Percentiles rank a stretch among this genome's conserved stretches.
phyloP scores from a whole-genome alignment of 306 rosid genomes.

The Cotoneaster glaucophyllus region DNA sequence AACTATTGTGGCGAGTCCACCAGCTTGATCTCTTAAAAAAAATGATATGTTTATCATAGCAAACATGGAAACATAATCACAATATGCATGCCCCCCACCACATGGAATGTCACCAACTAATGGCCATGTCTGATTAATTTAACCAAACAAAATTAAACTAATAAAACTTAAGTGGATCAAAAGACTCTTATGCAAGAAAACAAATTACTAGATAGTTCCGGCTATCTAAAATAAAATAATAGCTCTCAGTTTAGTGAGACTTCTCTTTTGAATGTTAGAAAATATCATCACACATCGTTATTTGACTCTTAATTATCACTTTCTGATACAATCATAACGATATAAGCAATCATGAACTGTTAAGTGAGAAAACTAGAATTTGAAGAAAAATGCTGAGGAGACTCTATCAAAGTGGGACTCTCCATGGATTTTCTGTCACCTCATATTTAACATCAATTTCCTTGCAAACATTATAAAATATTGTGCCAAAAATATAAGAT shows the following conservation, averaged over 20 bases:
- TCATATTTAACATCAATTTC: too few species aligned
- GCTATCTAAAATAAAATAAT: too few species aligned
- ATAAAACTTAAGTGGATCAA: background rate
- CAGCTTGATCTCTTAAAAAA: background rate
- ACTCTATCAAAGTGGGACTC: too few species aligned
- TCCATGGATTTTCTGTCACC: rapidly evolving
- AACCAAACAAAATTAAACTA: background rate
- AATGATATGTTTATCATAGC: constrained; percentile 15
- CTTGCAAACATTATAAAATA: too few species aligned
- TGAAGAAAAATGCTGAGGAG: too few species aligned
- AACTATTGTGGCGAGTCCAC: too few species aligned
- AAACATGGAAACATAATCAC: constrained; percentile 30
- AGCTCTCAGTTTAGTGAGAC: too few species aligned
- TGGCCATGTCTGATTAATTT: background rate
- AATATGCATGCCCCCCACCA: constrained; percentile 11
- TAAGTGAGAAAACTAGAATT: too few species aligned
- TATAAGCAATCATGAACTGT: background rate
- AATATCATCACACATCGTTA: background rate
- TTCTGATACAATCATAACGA: background rate
- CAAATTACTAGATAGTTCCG: too few species aligned
- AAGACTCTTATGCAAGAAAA: background rate
- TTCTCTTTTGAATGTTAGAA: too few species aligned
- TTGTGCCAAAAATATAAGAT: too few species aligned
- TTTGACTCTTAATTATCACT: background rate
- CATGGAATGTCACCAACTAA: background rate